Conservation (phyloP, 495 filamentous ascomycete genomes). For the Geopyxis carbonaria region DNA sequence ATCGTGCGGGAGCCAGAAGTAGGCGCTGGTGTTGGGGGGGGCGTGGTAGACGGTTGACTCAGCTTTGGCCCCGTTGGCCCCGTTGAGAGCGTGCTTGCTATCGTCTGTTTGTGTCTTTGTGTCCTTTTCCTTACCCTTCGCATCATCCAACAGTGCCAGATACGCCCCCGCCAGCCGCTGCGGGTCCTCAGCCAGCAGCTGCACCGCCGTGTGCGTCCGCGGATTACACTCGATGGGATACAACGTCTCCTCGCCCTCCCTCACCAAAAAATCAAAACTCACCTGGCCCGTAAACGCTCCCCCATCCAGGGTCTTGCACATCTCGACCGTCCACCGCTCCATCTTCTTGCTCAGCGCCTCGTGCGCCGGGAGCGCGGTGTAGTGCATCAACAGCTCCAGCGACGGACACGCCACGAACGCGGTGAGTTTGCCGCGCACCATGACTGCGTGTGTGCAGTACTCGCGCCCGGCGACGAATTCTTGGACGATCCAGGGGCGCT, state of each 20-base stretch:
- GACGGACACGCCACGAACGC: constrained; percentile 48
- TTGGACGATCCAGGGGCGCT: constrained; percentile 50
- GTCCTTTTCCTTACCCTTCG: too few species aligned
- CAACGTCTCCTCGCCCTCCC: constrained; percentile 24
- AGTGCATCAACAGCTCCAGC: constrained; percentile 43
- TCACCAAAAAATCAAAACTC: constrained; percentile 46
- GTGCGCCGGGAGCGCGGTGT: constrained; percentile 37
- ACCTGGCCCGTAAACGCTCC: constrained; percentile 49
- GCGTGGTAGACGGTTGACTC: too few species aligned
- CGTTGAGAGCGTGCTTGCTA: too few species aligned
- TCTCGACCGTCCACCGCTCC: constrained; percentile 40
- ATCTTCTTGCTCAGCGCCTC: constrained; percentile 40
- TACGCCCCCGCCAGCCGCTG: constrained; percentile 28
- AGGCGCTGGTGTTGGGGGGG: constrained; percentile 9
- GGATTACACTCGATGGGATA: constrained; percentile 50
- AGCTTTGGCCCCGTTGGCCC: too few species aligned
- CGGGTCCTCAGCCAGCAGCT: constrained; percentile 30
- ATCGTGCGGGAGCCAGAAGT: constrained; percentile 46
- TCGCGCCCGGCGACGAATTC: constrained; percentile 46
- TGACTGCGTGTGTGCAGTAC: constrained; percentile 51
- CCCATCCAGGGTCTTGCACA: constrained; percentile 32
- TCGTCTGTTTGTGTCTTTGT: too few species aligned
- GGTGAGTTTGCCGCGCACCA: constrained; percentile 41
- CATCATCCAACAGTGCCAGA: constrained; percentile 23
- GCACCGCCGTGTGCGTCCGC: constrained; percentile 41